These are phyloP conservation scores for Phytopythium helicoides DNA, from an alignment of 352 stramenopile species.

Conservation along the genomic window DNA sequence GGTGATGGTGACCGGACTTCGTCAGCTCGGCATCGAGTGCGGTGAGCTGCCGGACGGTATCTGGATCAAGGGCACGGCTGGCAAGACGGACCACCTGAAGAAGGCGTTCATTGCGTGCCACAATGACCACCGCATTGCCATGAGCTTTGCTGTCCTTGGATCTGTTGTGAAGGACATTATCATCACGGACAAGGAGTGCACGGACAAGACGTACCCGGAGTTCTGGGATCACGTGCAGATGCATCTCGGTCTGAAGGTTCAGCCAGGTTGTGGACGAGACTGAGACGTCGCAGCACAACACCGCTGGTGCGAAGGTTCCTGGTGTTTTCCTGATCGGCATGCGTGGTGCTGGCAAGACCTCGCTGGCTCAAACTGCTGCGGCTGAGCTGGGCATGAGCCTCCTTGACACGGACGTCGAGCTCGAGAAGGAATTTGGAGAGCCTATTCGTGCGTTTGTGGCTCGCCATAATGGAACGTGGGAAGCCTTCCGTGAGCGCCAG, in stretches of 20 bases:
- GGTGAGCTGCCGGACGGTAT: conserved; percentile 76
- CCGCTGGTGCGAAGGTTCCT: conserved; percentile 12
- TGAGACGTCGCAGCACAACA: conserved; percentile 6
- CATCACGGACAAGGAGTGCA: conserved; percentile 97
- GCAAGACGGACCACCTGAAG: conserved; percentile 46
- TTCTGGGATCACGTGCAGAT: conserved; percentile 90
- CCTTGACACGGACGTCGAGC: conserved; percentile 76
- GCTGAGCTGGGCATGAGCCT: conserved; percentile 46
- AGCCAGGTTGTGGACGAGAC: conserved; percentile 36
- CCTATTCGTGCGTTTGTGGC: conserved; percentile 72
- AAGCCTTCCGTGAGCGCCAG: conserved; percentile 72
- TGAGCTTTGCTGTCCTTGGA: conserved; percentile 96
- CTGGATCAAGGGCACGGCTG: conserved; percentile 66
- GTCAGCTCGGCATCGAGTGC: conserved; percentile 90
- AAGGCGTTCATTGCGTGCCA: conserved; percentile 84
- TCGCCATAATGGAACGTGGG: conserved; percentile 58
- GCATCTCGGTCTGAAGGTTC: conserved; percentile 57
- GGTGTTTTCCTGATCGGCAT: conserved; percentile 86
- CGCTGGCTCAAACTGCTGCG: conserved; percentile 56
- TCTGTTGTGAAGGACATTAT: conserved; percentile 90
- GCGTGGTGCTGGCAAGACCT: conserved; percentile 85
- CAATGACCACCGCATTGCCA: conserved; percentile 98
- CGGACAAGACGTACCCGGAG: conserved; percentile 97
- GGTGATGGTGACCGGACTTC: conserved; percentile 96
- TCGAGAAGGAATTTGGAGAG: conserved; percentile 66